phyloP scores from a whole-genome alignment of 2,329 filamentous ascomycete species.

The Dactylella cylindrospora region DNA sequence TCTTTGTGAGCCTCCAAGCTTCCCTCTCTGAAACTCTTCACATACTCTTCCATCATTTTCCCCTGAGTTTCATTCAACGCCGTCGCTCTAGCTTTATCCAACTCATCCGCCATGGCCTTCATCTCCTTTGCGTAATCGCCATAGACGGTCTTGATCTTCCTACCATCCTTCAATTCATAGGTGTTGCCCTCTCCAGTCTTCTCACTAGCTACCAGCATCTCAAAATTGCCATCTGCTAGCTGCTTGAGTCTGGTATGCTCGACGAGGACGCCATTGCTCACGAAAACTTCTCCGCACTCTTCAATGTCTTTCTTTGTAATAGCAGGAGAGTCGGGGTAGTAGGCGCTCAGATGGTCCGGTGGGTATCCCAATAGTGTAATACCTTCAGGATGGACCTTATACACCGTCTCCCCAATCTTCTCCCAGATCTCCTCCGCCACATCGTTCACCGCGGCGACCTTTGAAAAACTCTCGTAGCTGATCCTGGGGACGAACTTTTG shows the following conservation, averaged over 20 bases:
- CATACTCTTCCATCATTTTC: constrained; percentile 73
- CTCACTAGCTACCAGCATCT: constrained; percentile 60
- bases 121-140: constrained; percentile 75
- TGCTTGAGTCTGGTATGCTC: constrained; percentile 79
- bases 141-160: constrained; percentile 70
- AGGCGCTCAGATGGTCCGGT: constrained; percentile 74
- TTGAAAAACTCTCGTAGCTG: constrained; percentile 63
- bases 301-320: constrained; percentile 76
- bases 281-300: constrained; percentile 71
- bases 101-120: constrained; percentile 66
- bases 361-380: constrained; percentile 75
- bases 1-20: constrained; percentile 78
- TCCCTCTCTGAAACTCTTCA: constrained; percentile 71
- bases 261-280: constrained; percentile 67
- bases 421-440: constrained; percentile 67
- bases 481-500: constrained; percentile 79
- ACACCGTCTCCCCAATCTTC: constrained; percentile 70
- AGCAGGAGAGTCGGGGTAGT: constrained; percentile 73
- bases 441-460: constrained; percentile 62
- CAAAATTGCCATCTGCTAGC: constrained; percentile 61
- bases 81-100: constrained; percentile 68
- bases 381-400: constrained; percentile 59
- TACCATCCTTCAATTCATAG: constrained; percentile 55
- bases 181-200: constrained; percentile 29
- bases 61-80: constrained; percentile 73